These are phyloP conservation scores for Stylosanthes scabra DNA, from an alignment of 331 rosid genomes.

Conservation along the genomic window DNA sequence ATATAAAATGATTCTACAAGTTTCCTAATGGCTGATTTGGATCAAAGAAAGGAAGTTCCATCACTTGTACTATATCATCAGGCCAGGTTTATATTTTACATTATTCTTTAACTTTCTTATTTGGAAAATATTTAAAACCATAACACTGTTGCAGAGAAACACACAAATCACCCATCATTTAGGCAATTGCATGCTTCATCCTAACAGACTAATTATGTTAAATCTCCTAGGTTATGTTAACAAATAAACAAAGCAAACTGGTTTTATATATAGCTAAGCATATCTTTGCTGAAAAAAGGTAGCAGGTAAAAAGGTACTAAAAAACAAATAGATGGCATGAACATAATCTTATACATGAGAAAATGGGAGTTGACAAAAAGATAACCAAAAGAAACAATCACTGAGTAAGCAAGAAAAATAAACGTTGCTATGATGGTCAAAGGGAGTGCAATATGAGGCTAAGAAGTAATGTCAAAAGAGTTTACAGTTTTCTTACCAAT, in stretches of 20 bases:
- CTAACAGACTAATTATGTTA: conserved; percentile 1
- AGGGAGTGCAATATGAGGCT: conserved; percentile 10
- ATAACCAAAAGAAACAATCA: not conserved
- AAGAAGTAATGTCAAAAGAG: not conserved
- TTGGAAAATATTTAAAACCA: not conserved
- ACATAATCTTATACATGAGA: conserved; percentile 5
- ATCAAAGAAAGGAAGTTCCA: not conserved
- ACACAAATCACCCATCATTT: conserved; percentile 8
- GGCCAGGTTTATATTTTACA: not conserved
- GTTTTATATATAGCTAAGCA: conserved; percentile 2
- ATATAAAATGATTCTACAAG: conserved; percentile 4
- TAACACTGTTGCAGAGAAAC: not conserved
- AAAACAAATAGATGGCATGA: not conserved
- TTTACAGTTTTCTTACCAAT: not conserved
- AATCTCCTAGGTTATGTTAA: not conserved
- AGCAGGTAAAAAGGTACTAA: not conserved
- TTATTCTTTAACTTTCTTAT: not conserved
- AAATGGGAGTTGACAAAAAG: not conserved
- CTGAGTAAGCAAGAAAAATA: not conserved
- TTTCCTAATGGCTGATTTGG: not conserved
- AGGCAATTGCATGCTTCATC: not conserved
- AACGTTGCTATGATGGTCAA: not conserved
- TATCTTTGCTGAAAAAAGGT: not conserved
- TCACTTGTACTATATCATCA: not conserved
- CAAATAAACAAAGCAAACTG: not conserved